These are phyloP conservation scores for Rhynchospora tenuis DNA, from an alignment of 176 grass and related monocot species.

Conservation along the genomic window DNA sequence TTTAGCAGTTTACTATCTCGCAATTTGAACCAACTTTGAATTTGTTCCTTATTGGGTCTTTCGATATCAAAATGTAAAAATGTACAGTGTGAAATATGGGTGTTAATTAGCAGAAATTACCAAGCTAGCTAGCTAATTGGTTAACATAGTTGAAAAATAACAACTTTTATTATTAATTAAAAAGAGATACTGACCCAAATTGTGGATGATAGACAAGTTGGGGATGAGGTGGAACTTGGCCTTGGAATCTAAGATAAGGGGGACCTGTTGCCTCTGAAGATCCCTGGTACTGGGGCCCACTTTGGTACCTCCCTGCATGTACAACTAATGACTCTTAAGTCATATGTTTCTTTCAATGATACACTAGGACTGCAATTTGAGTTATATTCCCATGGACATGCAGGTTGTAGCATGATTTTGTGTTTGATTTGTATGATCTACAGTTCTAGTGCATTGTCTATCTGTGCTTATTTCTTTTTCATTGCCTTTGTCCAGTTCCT, in stretches of 20 bases:
- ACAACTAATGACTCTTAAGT: neutral
- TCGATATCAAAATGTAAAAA: neutral
- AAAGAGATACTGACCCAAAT: conserved; percentile 45
- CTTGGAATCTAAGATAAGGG: conserved; percentile 29
- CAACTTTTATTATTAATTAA: neutral
- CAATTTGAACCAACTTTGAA: neutral
- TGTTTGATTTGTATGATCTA: neutral
- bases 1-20: neutral
- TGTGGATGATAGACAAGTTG: conserved; percentile 34
- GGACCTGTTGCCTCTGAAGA: conserved; percentile 30
- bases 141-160: neutral
- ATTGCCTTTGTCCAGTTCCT: neutral
- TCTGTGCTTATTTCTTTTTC: neutral
- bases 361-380: neutral
- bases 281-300: conserved; percentile 27
- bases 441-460: neutral
- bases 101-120: neutral
- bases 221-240: conserved; percentile 35
- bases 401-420: neutral
- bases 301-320: conserved; percentile 30
- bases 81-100: neutral
- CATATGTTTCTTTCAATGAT: neutral
- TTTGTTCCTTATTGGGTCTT: neutral
- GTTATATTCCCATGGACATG: neutral
- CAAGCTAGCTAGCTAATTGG: neutral